These are phyloP conservation scores for Zhuliangozyma parablackwelliae DNA, from an alignment of 1,139 yeast species.

Conservation along the genomic window DNA sequence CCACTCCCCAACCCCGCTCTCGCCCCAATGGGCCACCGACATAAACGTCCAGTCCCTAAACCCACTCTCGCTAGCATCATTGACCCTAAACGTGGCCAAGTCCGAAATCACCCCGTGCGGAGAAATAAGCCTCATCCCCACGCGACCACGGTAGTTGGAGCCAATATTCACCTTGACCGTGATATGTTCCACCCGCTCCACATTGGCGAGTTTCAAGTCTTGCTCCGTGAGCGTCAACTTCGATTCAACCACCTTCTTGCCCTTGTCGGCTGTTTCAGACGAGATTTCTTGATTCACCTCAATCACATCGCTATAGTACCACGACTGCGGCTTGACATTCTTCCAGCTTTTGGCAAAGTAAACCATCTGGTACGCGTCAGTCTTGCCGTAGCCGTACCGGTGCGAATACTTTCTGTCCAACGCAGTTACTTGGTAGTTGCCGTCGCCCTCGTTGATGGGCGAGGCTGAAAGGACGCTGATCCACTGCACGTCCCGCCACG, in stretches of 20 bases:
- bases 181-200: conserved; percentile 79
- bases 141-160: conserved; percentile 64
- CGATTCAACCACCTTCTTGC: conserved; percentile 30
- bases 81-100: conserved; percentile 65
- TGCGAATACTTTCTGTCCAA: conserved; percentile 74
- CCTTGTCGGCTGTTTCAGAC: conserved; percentile 12
- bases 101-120: conserved; percentile 74
- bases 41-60: conserved; percentile 86
- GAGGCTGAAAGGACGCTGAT: conserved; percentile 69
- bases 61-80: conserved; percentile 57
- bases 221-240: conserved; percentile 45
- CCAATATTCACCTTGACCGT: conserved; percentile 73
- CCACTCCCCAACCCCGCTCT: conserved; percentile 81
- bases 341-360: conserved; percentile 74
- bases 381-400: conserved; percentile 86
- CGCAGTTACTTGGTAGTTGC: conserved; percentile 61
- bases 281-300: conserved; percentile 20
- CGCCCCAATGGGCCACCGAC: conserved; percentile 99
- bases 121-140: conserved; percentile 61
- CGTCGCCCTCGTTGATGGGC: conserved; percentile 65
- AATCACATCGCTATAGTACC: conserved; percentile 55
- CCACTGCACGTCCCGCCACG: conserved; percentile 96
- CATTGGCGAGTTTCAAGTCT: conserved; percentile 51
- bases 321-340: conserved; percentile 85
- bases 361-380: conserved; percentile 79